These are phyloP conservation scores for Lagerstroemia speciosa DNA, from an alignment of 345 rosid genomes.

Conservation along the genomic window DNA sequence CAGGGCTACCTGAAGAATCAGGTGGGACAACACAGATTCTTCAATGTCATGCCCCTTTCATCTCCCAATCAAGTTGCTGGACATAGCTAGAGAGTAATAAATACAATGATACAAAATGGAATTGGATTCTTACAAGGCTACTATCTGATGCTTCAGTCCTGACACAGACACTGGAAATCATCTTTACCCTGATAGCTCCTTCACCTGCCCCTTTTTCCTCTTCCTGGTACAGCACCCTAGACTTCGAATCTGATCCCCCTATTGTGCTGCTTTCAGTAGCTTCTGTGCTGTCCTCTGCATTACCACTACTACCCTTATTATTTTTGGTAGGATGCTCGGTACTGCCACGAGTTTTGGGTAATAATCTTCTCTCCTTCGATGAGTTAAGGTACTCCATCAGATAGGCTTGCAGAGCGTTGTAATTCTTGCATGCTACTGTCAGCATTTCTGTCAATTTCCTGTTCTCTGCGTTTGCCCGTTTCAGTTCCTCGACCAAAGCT, in stretches of 20 bases:
- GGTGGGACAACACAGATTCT: neutral
- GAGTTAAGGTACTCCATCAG: slow-evolving; percentile 36
- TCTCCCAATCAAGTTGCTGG: neutral
- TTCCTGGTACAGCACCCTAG: slow-evolving; percentile 51
- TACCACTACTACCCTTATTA: slow-evolving; percentile 12
- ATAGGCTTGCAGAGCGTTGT: slow-evolving; percentile 51
- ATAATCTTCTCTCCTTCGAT: slow-evolving; percentile 60
- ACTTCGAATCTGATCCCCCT: slow-evolving; percentile 45
- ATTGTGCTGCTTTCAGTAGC: slow-evolving; percentile 80
- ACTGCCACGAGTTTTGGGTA: neutral
- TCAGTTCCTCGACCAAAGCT: slow-evolving; percentile 59
- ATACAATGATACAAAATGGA: neutral
- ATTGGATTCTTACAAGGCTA: slow-evolving; percentile 41
- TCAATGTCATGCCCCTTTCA: neutral
- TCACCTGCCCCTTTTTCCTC: slow-evolving; percentile 21
- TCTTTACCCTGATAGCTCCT: slow-evolving; percentile 40
- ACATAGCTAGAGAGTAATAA: neutral
- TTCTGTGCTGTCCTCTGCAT: slow-evolving; percentile 25
- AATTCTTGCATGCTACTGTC: slow-evolving; percentile 58
- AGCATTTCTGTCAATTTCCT: slow-evolving; percentile 75
- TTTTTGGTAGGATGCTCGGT: slow-evolving; percentile 12
- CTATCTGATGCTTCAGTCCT: slow-evolving; percentile 63
- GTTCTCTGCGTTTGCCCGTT: slow-evolving; percentile 66
- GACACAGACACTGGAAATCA: slow-evolving; percentile 38
- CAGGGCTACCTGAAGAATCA: neutral